These are phyloP conservation scores for Cryphonectria japonica DNA, from an alignment of 2,329 filamentous ascomycete species.

Conservation along the genomic window DNA sequence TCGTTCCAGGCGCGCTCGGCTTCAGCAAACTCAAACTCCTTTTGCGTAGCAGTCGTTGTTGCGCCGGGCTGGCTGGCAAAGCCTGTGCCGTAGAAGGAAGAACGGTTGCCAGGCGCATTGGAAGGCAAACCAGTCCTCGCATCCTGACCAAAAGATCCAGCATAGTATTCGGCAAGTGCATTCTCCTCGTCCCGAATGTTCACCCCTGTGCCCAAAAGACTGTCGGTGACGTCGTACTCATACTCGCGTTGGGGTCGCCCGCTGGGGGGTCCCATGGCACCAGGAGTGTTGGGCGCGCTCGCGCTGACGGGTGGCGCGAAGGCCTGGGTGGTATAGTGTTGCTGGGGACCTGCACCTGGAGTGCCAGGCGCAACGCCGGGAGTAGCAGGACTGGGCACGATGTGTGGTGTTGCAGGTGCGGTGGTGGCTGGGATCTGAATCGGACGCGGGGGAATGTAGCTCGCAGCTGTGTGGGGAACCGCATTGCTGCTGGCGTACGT, in stretches of 20 bases:
- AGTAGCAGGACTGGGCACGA: conserved; percentile 17
- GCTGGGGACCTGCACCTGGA: conserved; percentile 20
- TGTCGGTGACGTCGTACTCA: conserved; percentile 79
- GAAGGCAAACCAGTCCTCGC: conserved; percentile 58
- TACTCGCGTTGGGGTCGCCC: conserved; percentile 66
- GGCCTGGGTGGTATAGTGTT: conserved; percentile 17
- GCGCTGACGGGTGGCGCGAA: conserved; percentile 30
- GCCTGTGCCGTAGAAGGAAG: conserved; percentile 67
- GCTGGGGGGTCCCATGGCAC: conserved; percentile 60
- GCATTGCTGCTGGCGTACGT: conserved; percentile 34
- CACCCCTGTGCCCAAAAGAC: conserved; percentile 81
- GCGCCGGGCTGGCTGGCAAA: conserved; percentile 62
- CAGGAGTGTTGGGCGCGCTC: conserved; percentile 35
- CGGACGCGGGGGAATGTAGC: conserved; percentile 28
- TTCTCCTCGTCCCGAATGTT: conserved; percentile 87
- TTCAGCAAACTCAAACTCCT: conserved; percentile 67
- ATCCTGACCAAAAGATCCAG: conserved; percentile 48
- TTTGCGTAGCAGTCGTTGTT: conserved; percentile 53
- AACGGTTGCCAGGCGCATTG: conserved; percentile 58
- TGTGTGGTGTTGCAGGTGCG: conserved; percentile 10
- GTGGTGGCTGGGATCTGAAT: conserved; percentile 9
- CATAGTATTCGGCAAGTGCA: conserved; percentile 71
- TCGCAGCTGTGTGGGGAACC: conserved; percentile 30
- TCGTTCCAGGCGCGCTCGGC: conserved; percentile 68
- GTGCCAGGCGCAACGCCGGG: conserved; percentile 22